Conservation (phyloP, 1,139 yeast species). For the Hyphopichia fennica region DNA sequence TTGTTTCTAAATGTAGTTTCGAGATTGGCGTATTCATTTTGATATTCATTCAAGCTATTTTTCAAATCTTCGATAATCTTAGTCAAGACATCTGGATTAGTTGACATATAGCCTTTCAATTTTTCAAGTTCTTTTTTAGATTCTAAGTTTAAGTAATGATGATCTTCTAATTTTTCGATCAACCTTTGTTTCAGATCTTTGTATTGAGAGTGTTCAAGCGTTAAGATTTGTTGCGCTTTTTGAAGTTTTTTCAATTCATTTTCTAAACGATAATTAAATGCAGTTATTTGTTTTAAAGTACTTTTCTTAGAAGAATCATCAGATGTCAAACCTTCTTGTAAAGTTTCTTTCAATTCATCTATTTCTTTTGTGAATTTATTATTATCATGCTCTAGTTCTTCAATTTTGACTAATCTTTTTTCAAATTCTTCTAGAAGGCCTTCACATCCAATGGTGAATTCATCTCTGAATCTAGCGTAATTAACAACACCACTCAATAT, state of each 20-base stretch:
- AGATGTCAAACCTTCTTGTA: slow-evolving; percentile 16
- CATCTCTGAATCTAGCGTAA: slow-evolving; percentile 82
- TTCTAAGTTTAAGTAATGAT: slow-evolving; percentile 53
- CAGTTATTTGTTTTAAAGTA: slow-evolving; percentile 48
- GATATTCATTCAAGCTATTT: slow-evolving; percentile 45
- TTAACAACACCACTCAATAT: slow-evolving; percentile 82
- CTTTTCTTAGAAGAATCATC: slow-evolving; percentile 23
- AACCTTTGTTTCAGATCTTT: slow-evolving; percentile 61
- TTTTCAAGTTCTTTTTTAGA: slow-evolving; percentile 59
- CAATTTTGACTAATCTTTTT: slow-evolving; percentile 40
- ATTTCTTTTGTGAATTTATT: slow-evolving; percentile 43
- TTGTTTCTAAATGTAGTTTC: slow-evolving; percentile 54
- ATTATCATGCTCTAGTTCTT: slow-evolving; percentile 33
- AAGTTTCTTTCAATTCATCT: slow-evolving; percentile 32
- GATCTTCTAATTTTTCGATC: slow-evolving; percentile 56
- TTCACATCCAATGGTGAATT: slow-evolving; percentile 69
- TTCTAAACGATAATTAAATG: slow-evolving; percentile 61
- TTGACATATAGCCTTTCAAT: slow-evolving; percentile 58
- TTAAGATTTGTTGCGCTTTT: slow-evolving; percentile 60
- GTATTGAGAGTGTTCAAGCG: slow-evolving; percentile 67
- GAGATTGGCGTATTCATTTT: slow-evolving; percentile 36
- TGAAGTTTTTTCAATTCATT: slow-evolving; percentile 63
- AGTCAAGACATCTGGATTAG: slow-evolving; percentile 59
- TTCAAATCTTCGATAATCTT: slow-evolving; percentile 58
- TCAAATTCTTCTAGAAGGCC: slow-evolving; percentile 55